A percentile compares a stretch with the other conserved stretches of the same genome.
Conservation (phyloP, 805 yeast genomes). For the Danielia oregonensis region DNA sequence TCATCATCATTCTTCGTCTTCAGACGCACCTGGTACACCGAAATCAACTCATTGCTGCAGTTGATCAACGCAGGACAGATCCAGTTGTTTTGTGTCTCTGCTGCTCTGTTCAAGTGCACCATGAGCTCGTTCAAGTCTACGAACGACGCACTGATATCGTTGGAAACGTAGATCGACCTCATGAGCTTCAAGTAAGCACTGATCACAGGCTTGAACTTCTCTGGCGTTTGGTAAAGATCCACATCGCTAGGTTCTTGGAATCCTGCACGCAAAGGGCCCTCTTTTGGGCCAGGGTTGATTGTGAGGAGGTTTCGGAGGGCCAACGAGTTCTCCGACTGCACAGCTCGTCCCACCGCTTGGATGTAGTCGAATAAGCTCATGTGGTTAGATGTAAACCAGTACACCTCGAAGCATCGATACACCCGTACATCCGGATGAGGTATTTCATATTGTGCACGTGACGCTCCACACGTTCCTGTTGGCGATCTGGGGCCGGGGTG, state of each 20-base stretch:
- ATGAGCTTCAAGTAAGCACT: slow-evolving; percentile 31
- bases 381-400: too few species aligned
- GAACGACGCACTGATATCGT: slow-evolving; percentile 32
- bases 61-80: slow-evolving; percentile 41
- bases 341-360: slow-evolving; percentile 18
- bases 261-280: slow-evolving; percentile 29
- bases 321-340: slow-evolving; percentile 15
- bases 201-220: slow-evolving; percentile 28
- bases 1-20: slow-evolving; percentile 24
- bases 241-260: slow-evolving; percentile 37
- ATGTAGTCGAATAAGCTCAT: slow-evolving; percentile 21
- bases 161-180: slow-evolving; percentile 29
- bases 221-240: slow-evolving; percentile 36
- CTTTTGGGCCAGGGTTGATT: slow-evolving; percentile 31
- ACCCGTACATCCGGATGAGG: too few species aligned
- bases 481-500: too few species aligned
- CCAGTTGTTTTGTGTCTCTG: slow-evolving; percentile 54
- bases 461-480: background rate
- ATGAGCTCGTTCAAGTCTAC: slow-evolving; percentile 39
- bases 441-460: background rate
- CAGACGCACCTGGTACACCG: slow-evolving; percentile 35
- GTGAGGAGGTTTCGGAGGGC: slow-evolving; percentile 24
- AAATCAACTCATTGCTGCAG: slow-evolving; percentile 38
- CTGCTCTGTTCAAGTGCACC: slow-evolving; percentile 46
- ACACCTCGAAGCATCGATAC: too few species aligned